Percentiles rank a stretch among this genome's conserved stretches.
These are phyloP conservation scores for Cryptococcus amylolentus DNA, from an alignment of 1,284 basidiomycete species.

Conservation along the genomic window DNA sequence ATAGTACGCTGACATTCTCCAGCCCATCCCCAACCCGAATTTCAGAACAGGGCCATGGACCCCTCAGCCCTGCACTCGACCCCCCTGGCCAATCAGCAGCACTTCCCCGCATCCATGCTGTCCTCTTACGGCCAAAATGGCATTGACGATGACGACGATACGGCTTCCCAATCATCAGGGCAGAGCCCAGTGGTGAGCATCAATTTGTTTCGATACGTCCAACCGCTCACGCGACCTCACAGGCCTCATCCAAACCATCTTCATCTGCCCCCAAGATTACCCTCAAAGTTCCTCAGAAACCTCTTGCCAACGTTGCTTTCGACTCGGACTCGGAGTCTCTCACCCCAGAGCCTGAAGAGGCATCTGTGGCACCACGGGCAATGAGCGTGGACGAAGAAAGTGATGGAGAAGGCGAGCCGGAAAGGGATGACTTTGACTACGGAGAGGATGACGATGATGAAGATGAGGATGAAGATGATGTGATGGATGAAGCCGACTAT, in stretches of 20 bases:
- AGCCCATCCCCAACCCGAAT: neutral
- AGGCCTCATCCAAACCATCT: slow-evolving; percentile 7
- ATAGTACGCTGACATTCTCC: neutral
- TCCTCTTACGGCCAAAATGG: slow-evolving; percentile 4
- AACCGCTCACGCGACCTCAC: neutral
- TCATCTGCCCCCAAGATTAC: slow-evolving; percentile 10
- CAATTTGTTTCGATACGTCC: neutral
- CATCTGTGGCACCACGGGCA: slow-evolving; percentile 13
- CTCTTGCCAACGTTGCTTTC: slow-evolving; percentile 3
- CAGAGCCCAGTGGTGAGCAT: neutral
- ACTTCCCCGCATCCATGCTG: slow-evolving; percentile 24
- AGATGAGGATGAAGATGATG: slow-evolving; percentile 31
- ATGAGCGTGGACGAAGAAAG: slow-evolving; percentile 9
- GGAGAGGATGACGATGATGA: slow-evolving; percentile 19
- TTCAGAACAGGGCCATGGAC: slow-evolving; percentile 5
- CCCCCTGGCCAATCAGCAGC: slow-evolving; percentile 8
- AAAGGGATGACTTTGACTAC: slow-evolving; percentile 16
- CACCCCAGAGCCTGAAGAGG: slow-evolving; percentile 20
- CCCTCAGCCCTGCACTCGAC: slow-evolving; percentile 3
- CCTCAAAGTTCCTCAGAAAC: slow-evolving; percentile 9
- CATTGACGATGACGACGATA: neutral
- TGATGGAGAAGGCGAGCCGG: slow-evolving; percentile 17
- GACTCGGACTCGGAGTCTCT: slow-evolving; percentile 20
- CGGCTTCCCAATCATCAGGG: neutral
- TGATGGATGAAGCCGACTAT: slow-evolving; percentile 27